Conservation (phyloP, 768 basidiomycete species). For the Leccinum uliginosum region DNA sequence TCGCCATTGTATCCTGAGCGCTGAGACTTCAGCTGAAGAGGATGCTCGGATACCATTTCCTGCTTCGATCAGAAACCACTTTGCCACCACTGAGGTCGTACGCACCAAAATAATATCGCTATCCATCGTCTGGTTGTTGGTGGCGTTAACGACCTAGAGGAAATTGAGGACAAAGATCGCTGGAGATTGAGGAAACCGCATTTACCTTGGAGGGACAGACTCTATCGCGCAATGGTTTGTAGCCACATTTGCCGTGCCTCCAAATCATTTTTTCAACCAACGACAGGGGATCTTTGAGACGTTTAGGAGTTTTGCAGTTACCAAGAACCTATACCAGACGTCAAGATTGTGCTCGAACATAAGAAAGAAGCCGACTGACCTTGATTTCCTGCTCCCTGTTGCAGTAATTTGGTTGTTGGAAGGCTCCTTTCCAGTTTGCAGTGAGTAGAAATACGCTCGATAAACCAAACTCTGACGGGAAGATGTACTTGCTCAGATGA, state of each 20-base stretch:
- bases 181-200: not conserved
- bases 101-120: constrained; percentile 60
- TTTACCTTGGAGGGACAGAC: constrained; percentile 77
- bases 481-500: constrained; percentile 77
- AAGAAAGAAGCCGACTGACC: constrained; percentile 34
- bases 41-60: constrained; percentile 76
- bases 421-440: constrained; percentile 22
- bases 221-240: constrained; percentile 56
- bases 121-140: constrained; percentile 45
- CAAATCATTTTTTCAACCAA: constrained; percentile 59
- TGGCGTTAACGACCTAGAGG: constrained; percentile 36
- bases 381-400: constrained; percentile 70
- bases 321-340: constrained; percentile 34
- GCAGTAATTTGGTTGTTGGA: constrained; percentile 45
- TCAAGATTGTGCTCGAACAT: not conserved
- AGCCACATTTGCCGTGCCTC: constrained; percentile 67
- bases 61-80: constrained; percentile 25
- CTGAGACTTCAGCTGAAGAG: constrained; percentile 55
- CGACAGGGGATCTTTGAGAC: constrained; percentile 53
- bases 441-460: constrained; percentile 48
- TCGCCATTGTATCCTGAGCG: constrained; percentile 32
- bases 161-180: not conserved
- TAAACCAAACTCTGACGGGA: constrained; percentile 75
- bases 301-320: constrained; percentile 64
- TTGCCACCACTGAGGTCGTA: not conserved